A percentile compares a stretch with the other conserved stretches of the same genome.
Evolutionary conservation across 805 yeast species (phyloP).

Genomic region (Candida chilensis): DNA sequence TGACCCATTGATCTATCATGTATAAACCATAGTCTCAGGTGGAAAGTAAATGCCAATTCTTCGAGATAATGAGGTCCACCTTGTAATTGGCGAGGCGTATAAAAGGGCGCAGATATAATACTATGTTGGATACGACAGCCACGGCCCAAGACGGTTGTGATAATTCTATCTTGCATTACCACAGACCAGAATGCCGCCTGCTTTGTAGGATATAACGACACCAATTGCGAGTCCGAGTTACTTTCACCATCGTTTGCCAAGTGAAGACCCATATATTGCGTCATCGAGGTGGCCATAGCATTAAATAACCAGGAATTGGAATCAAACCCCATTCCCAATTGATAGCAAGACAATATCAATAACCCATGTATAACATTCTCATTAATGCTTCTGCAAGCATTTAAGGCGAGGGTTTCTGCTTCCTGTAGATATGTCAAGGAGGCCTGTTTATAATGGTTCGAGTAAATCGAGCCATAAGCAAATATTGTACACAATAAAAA

Average conservation of each 20-base stretch:
- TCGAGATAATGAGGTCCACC: slow-evolving; percentile 6
- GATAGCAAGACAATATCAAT: slow-evolving; percentile 16
- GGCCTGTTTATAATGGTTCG: slow-evolving; percentile 5
- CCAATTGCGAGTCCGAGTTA: not conserved
- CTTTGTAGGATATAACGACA: slow-evolving; percentile 7
- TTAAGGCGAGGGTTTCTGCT: slow-evolving; percentile 11
- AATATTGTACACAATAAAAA: slow-evolving; percentile 14
- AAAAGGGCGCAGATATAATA: slow-evolving; percentile 16
- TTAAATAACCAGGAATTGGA: slow-evolving; percentile 18
- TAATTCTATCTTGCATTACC: slow-evolving; percentile 17
- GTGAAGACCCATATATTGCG: slow-evolving; percentile 16
- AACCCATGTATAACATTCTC: slow-evolving; percentile 14
- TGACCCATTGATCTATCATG: slow-evolving; percentile 18
- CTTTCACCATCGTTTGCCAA: slow-evolving; percentile 2
- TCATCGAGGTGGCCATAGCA: slow-evolving; percentile 17
- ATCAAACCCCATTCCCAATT: slow-evolving; percentile 20
- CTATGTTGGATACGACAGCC: slow-evolving; percentile 21
- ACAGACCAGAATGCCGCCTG: slow-evolving; percentile 18
- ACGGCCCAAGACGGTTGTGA: slow-evolving; percentile 20
- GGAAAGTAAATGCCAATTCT: slow-evolving; percentile 14
- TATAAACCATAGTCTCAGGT: slow-evolving; percentile 17
- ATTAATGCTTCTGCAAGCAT: slow-evolving; percentile 11
- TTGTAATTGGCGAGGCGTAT: slow-evolving; percentile 11
- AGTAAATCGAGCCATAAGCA: slow-evolving; percentile 14
- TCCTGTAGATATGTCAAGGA: slow-evolving; percentile 8